Evolutionary conservation across 2,329 filamentous ascomycete species (phyloP), one percentile per base, ranked within the genome.

Genomic region (Zalaria sp.): DNA sequence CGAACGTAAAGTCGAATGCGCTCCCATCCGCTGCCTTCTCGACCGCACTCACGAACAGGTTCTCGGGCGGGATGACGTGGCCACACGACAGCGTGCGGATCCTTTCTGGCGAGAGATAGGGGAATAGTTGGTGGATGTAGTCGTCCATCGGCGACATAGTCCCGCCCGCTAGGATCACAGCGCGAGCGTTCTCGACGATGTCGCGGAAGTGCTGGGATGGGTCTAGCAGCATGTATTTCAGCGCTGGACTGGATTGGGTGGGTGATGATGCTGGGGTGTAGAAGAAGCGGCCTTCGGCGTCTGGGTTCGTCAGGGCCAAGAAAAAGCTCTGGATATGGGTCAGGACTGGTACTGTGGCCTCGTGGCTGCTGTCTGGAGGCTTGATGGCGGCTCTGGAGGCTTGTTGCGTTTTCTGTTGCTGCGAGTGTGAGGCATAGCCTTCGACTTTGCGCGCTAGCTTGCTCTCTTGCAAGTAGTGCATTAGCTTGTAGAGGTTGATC

Each of bases 101-200:
- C 43, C 76, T 76, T 0, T 66, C 61, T 1, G 69, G 51, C 0
- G 73, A 57, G 0, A 94, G 60, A 38, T 83, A 81, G 0, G 89
- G 83, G 47, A 98, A 91, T 0, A 98, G 69, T 52, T 95, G 84
- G 3, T 81, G 73, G 31, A 74, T 79, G 61, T 94, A 98, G 62
- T 96, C 91, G 25, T 81, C 75, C 67, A 96, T 93, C 60, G 91
- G 91, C 2, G 91, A 93, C 91, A 98, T 96, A 26, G 91, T 98
- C 25, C 91, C 91, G 44, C 91, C 91, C 0, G 88, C 91, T 3
- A 98, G 68, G 35, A 98, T 81, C 3, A 98, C 83, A 2, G 89
- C 84, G 44, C 87, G 73, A 0, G 91, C 86, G 47, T 83, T 79
- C 27, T 84, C 78, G 2, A 89, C 85, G 40, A 96, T 82, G 7